Evolutionary conservation across 371 early-diverging fungal genomes (phyloP).

Genomic region (Saksenaea vasiformis): DNA sequence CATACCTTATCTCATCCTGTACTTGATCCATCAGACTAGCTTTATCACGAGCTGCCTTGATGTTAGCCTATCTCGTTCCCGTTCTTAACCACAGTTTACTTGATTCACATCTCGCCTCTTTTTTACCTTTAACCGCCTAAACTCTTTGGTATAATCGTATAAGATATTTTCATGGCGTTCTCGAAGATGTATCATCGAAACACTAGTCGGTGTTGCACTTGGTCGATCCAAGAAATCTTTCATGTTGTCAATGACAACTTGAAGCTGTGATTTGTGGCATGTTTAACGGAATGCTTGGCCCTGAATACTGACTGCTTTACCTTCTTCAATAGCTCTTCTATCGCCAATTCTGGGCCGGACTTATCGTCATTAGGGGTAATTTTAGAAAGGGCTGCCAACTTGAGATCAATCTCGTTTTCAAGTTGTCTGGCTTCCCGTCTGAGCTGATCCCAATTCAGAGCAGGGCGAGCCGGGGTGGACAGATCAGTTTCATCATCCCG

Average conservation of each 20-base stretch:
- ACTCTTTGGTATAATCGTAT: conserved; percentile 71
- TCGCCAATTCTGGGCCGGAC: conserved; percentile 54
- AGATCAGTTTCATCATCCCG: conserved; percentile 20
- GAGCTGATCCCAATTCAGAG: conserved; percentile 63
- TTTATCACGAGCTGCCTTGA: conserved; percentile 60
- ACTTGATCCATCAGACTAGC: conserved; percentile 64
- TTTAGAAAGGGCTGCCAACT: conserved; percentile 51
- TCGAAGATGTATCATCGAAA: conserved; percentile 70
- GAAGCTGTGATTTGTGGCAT: conserved; percentile 40
- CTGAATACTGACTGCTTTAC: conserved; percentile 25
- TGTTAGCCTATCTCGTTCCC: conserved; percentile 45
- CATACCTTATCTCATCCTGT: conserved; percentile 56
- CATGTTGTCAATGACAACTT: conserved; percentile 55
- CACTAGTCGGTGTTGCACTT: conserved; percentile 54
- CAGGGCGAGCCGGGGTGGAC: conserved; percentile 10
- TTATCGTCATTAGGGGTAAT: conserved; percentile 31
- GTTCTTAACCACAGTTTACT: background rate
- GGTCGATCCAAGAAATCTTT: conserved; percentile 56
- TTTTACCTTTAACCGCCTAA: conserved; percentile 59
- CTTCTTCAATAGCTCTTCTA: conserved; percentile 61
- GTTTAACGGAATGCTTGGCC: background rate
- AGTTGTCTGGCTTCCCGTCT: conserved; percentile 68
- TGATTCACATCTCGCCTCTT: conserved; percentile 26
- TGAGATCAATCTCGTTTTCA: conserved; percentile 68
- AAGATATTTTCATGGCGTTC: conserved; percentile 74